Evolutionary conservation across 768 basidiomycete species (phyloP), one percentile per base, ranked within the genome.

Genomic region (Termitomyces sp.): DNA sequence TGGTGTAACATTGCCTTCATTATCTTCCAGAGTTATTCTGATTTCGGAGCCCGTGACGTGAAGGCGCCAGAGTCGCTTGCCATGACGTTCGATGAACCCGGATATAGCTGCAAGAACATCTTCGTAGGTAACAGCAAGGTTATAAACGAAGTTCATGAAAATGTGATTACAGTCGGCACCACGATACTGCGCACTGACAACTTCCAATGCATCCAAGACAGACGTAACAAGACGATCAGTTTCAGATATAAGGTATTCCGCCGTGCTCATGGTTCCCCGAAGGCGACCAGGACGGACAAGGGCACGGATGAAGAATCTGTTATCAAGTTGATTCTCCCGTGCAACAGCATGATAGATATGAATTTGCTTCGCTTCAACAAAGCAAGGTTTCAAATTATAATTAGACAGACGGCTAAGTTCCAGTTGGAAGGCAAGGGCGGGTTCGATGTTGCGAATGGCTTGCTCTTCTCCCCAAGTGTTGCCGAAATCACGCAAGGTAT

Each of bases 1-100:
- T 9, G 97, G 94, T 2, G 94, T 93, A 54, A 92, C 88, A 64
- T 94, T 94, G 62, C 97, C 96, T 62, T 98, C 93, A 56, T 78
- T 85, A 71, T 98, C 97, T 75, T 99, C 97, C 50, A 99, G 81
- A 29, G 88, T 82, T 64, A 98, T 92, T 53, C 97, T 84, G 67
- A 99, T 98, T 74, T 99, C 97, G 15, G 96, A 96, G 54, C 94
- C 92, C 24, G 95, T 98, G 60, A 98, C 97, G 66, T 97, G 94
- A 61, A 99, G 83, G 60, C 97, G 88, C 97, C 97, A 99, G 53
- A 98, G 81, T 28, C 97, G 84, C 76, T 98, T 98, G 60, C 97
- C 97, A 68, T 99, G 97, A 39, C 97, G 89, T 65, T 98, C 97
- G 65, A 99, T 94, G 79, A 99, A 99, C 44, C 97, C 97, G n/a